Conservation (phyloP, 148 eudicot species). For the Salicornia ramosissima region DNA sequence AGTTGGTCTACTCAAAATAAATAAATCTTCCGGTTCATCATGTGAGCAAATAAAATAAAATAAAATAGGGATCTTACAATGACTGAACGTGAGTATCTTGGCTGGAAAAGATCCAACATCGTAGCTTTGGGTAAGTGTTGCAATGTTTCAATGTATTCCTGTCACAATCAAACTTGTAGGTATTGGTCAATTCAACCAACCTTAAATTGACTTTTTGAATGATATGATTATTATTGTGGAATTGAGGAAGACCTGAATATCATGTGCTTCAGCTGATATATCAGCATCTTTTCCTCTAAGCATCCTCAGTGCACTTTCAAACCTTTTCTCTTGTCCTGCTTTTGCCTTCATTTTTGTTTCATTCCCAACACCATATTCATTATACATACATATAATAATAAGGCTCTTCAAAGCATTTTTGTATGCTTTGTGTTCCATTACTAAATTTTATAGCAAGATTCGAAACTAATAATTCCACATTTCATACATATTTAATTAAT, state of each 20-base stretch:
- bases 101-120: conserved; percentile 23
- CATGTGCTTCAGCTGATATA: conserved; percentile 19
- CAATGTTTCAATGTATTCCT: conserved; percentile 18
- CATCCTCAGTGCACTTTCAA: conserved; percentile 17
- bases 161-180: background rate
- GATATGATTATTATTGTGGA: background rate
- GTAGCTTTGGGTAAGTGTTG: conserved; percentile 25
- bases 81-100: conserved; percentile 21
- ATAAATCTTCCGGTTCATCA: background rate
- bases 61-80: background rate
- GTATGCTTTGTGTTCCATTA: no score
- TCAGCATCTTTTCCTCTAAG: conserved; percentile 24
- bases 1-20: no score
- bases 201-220: background rate
- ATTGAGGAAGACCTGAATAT: conserved; percentile 16
- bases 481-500: no score
- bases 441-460: no score
- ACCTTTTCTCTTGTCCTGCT: conserved; percentile 14
- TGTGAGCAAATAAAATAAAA: background rate
- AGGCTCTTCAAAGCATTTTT: no score
- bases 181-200: no score
- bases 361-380: no score
- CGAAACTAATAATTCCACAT: no score
- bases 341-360: conserved; percentile 23
- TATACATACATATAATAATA: no score